Conservation (phyloP, 2,329 filamentous ascomycete genomes). For the Sporothrix protearum region DNA sequence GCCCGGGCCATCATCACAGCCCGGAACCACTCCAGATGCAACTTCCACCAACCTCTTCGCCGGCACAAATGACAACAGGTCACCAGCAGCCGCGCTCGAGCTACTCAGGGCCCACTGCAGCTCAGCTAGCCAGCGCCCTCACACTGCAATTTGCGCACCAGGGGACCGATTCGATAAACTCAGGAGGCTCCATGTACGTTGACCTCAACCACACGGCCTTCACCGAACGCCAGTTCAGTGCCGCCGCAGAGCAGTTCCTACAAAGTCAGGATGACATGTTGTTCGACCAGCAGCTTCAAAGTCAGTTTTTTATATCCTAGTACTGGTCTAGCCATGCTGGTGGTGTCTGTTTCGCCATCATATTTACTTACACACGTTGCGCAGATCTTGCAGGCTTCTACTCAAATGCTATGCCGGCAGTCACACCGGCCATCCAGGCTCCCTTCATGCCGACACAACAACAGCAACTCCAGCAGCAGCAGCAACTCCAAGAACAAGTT, state of each 20-base stretch:
- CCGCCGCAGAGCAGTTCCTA: slow-evolving; percentile 1
- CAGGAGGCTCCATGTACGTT: not conserved
- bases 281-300: slow-evolving; percentile 24
- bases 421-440: not conserved
- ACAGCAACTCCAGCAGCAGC: not conserved
- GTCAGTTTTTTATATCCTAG: not conserved
- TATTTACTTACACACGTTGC: not conserved
- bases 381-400: not conserved
- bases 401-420: not conserved
- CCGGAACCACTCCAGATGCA: slow-evolving; percentile 34
- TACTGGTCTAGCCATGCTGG: not conserved
- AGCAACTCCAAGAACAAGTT: slow-evolving; percentile 12
- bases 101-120: not conserved
- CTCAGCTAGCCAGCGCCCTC: slow-evolving; percentile 15
- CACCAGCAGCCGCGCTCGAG: not conserved
- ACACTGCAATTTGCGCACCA: slow-evolving; percentile 20
- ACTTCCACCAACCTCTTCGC: slow-evolving; percentile 42
- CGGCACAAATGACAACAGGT: not conserved
- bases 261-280: slow-evolving; percentile 16
- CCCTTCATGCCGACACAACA: not conserved
- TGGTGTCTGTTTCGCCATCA: not conserved
- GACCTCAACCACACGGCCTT: not conserved
- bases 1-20: slow-evolving; percentile 24
- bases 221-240: slow-evolving; percentile 14
- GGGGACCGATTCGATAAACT: not conserved